Percentiles rank a stretch among this genome's conserved stretches.
Evolutionary conservation across 2,329 filamentous ascomycete species (phyloP).

Genomic region (Fusarium kyushuense): DNA sequence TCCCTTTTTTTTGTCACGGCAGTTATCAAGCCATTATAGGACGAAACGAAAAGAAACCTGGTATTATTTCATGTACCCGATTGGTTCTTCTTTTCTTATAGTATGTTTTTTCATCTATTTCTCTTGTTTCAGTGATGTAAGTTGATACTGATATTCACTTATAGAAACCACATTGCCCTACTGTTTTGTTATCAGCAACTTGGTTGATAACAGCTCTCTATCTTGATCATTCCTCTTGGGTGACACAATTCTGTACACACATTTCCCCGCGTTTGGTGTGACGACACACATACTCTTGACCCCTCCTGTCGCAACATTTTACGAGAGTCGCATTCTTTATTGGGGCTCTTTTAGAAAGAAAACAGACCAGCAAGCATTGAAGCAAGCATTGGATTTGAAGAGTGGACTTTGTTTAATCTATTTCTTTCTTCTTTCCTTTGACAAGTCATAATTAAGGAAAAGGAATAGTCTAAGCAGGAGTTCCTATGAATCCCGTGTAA

Average conservation of each 20-base stretch:
- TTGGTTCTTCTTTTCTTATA: slow-evolving; percentile 16
- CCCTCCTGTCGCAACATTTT: slow-evolving; percentile 22
- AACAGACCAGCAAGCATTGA: not conserved
- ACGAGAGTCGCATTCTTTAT: slow-evolving; percentile 19
- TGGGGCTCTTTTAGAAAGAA: slow-evolving; percentile 7
- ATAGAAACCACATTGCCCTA: not conserved
- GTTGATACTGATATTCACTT: slow-evolving; percentile 14
- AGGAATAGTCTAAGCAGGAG: slow-evolving; percentile 13
- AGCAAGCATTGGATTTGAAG: slow-evolving; percentile 15
- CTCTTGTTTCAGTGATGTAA: not conserved
- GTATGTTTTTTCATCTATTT: slow-evolving; percentile 30
- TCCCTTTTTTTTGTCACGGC: slow-evolving; percentile 34
- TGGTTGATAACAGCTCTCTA: not conserved
- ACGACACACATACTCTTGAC: slow-evolving; percentile 19
- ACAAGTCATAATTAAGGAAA: slow-evolving; percentile 17
- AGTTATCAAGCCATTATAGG: slow-evolving; percentile 45
- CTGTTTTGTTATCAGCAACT: not conserved
- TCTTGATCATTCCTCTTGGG: not conserved
- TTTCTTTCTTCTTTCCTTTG: slow-evolving; percentile 11
- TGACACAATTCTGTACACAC: slow-evolving; percentile 1
- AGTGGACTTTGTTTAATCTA: not conserved
- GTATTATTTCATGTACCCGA: slow-evolving; percentile 15
- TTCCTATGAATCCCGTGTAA: not conserved
- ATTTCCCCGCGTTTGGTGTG: slow-evolving; percentile 29
- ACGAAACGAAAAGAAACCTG: slow-evolving; percentile 21